Evolutionary conservation across 163 green algal genomes (phyloP), one percentile per base, ranked within the genome.

Genomic region (Smithsoniella earleae): DNA sequence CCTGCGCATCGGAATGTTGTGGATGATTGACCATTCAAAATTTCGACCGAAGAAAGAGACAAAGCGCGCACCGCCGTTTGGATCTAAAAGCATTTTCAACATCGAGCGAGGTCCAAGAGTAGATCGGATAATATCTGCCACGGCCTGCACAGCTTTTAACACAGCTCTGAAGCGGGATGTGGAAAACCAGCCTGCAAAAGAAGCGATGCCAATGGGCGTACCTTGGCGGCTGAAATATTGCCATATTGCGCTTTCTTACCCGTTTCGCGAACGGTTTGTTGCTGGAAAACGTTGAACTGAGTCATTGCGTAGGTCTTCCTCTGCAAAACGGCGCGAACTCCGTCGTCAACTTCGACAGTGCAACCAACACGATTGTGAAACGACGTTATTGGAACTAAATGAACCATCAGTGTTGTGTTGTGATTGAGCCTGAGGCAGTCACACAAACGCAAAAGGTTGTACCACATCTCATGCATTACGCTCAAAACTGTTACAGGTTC

Each of bases 21-120:
- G 20, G 18, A n/a, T 28, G 8, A 8, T 20, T 34, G 36, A 20
- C n/a, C 28, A 37, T 2, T 18, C n/a, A 28, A 8, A 55, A 16
- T 3, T 36, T 28, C 30, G 52, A 40, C n/a, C 36, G 33, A 66
- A 18, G 33, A 27, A n/a, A n/a, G n/a, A n/a, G n/a, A n/a, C n/a
- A n/a, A n/a, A n/a, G 62, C 33, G 40, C 76, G 62, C 73, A 95
- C 89, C 89, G 81, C 94, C 94, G 58, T 89, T 92, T n/a, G 93
- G 89, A 79, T 99, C 95, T 28, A 99, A 87, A 49, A 99, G 77
- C 95, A 99, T 99, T 75, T 99, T 99, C 1, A 98, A 78, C 95
- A 99, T 99, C 6, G 92, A 94, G 2, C 93, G 85, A 5, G 95
- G 95, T 0, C 95, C 95, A 33, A 99, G 80, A 16, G 94, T 98